A percentile compares a stretch with the other conserved stretches of the same genome.
phyloP scores from a whole-genome alignment of 768 basidiomycete genomes.

The Xerocomellus intermedius region DNA sequence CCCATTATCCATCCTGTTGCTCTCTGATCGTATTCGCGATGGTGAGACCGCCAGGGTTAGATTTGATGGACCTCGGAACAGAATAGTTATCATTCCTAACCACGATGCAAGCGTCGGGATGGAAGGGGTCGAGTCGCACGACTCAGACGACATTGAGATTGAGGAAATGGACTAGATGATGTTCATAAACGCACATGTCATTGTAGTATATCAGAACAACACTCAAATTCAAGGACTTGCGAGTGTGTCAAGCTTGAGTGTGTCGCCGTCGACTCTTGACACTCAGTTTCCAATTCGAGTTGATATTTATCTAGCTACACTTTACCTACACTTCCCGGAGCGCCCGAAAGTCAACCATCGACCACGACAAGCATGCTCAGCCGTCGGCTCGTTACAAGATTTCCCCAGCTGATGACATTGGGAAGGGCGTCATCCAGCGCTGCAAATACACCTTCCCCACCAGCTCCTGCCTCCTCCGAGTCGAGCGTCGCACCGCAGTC shows the following conservation, averaged over 20 bases:
- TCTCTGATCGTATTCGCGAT: conserved; percentile 80
- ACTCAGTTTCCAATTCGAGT: conserved; percentile 19
- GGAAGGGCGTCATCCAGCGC: conserved; percentile 28
- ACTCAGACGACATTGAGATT: conserved; percentile 48
- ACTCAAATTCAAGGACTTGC: not conserved
- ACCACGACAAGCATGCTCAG: conserved; percentile 24
- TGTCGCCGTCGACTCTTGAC: too few relatives aligned
- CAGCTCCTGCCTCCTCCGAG: conserved; percentile 15
- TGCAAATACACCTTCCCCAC: conserved; percentile 8
- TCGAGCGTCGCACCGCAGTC: conserved; percentile 58
- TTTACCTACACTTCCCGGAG: too few relatives aligned
- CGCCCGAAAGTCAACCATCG: not conserved
- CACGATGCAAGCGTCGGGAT: conserved; percentile 55
- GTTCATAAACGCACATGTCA: not conserved
- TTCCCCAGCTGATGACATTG: conserved; percentile 12
- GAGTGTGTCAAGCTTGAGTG: too few relatives aligned
- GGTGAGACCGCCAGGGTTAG: conserved; percentile 72
- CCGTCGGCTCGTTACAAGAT: conserved; percentile 25
- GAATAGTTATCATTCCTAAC: conserved; percentile 76
- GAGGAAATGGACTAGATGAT: conserved; percentile 19
- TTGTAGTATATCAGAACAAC: not conserved
- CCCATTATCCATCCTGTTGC: conserved; percentile 80
- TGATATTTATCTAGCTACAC: too few relatives aligned
- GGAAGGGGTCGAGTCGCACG: conserved; percentile 56
- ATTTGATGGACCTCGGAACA: conserved; percentile 82